Evolutionary conservation across 305 asterid species (phyloP).

Genomic region (Solanum hybrid): DNA sequence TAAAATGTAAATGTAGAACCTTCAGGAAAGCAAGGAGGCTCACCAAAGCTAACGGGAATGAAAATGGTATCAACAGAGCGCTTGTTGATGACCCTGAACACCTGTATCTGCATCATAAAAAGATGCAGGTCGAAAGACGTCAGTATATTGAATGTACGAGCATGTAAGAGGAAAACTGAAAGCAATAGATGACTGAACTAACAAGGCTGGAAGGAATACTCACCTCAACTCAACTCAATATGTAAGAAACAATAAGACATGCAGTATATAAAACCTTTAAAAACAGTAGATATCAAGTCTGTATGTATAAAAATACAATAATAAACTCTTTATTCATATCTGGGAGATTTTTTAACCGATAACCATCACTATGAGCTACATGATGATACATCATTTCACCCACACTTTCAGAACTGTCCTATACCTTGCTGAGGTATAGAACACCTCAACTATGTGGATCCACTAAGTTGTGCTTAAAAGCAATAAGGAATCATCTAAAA

Average conservation of each 20-base stretch:
- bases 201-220: neutral
- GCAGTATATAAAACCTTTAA: neutral
- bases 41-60: neutral
- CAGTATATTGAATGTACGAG: neutral
- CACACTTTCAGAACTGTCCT: neutral
- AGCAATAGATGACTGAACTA: too few relatives aligned
- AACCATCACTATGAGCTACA: neutral
- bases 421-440: neutral
- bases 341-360: neutral
- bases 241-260: neutral
- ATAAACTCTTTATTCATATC: neutral
- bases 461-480: neutral
- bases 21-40: neutral
- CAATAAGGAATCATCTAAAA: neutral
- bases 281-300: neutral
- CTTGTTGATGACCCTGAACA: neutral
- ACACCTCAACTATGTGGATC: neutral
- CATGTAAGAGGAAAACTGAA: neutral
- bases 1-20: neutral
- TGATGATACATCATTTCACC: neutral
- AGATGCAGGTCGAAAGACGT: neutral
- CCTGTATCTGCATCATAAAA: neutral
- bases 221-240: neutral
- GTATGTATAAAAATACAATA: neutral
- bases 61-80: neutral